Base-by-base conservation (phyloP, 2,329 filamentous ascomycete genomes). In the Cladosporium colombiae region DNA sequence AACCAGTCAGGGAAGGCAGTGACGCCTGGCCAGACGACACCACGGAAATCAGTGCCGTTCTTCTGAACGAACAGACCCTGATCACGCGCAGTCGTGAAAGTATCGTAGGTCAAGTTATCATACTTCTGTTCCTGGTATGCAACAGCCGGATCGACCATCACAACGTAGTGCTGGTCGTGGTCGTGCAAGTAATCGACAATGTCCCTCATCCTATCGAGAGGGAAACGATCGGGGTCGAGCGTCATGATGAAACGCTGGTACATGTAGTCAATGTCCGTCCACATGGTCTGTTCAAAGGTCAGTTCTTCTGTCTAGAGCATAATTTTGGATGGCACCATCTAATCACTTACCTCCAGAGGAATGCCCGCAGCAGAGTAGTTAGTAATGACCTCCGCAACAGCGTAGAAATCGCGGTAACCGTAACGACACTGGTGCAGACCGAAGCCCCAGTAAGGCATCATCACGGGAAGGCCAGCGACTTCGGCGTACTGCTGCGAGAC, bases 91-190 rank as follows among this genome's bases (percentile, higher is more conserved):
- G n/a, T 63, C n/a, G 53, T 50, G 65, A 64, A 66, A 7, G 65
- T 64, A 6, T 64, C 52, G 53, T 64, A 70, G 6, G 66, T 62
- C 21, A 70, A 49, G 50, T 69, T 66, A 23, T 69, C 67, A 4
- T 67, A 69, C 33, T 67, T 68, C 44, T 70, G 50, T 50, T 65
- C 63, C 44, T 65, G 55, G 23, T 59, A 59, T 23, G 63, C 63
- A 4, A 84, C 79, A 2, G 87, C 86, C 1, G 89, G 89, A 70
- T 95, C 91, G 1, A 94, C 89, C 87, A 95, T 95, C 56, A 93
- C 79, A 40, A 77, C 71, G 63, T 77, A 78, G 53, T 77, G 73
- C 68, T 77, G 76, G 33, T 77, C 66, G 53, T 70, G 70, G 27
- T 67, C 67, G 70, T 77, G 75, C 0, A 95, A 82, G 29, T 89